Conservation (phyloP, 805 yeast genomes). For the Peterozyma toletana region DNA sequence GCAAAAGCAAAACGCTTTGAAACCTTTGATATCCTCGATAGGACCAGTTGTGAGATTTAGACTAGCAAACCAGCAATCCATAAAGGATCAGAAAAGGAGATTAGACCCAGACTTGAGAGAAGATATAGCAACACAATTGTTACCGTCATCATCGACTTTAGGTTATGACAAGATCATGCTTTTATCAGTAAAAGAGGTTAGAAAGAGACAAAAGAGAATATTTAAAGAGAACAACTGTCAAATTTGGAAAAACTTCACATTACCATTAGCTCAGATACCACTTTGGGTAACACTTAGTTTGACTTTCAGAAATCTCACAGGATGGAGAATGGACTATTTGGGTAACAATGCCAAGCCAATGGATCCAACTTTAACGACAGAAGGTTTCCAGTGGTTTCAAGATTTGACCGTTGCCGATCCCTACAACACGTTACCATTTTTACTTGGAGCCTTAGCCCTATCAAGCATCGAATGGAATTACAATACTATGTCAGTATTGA, state of each 20-base stretch:
- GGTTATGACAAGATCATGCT: slow-evolving; percentile 74
- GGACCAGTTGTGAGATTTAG: slow-evolving; percentile 64
- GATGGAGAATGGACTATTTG: slow-evolving; percentile 34
- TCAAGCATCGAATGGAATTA: slow-evolving; percentile 81
- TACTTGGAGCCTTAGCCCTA: slow-evolving; percentile 63
- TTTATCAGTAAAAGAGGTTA: slow-evolving; percentile 68
- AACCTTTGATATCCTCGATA: slow-evolving; percentile 69
- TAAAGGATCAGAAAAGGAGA: slow-evolving; percentile 14
- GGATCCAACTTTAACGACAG: slow-evolving; percentile 41
- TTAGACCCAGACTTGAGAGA: no score
- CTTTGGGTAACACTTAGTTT: slow-evolving; percentile 76
- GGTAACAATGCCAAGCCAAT: slow-evolving; percentile 32
- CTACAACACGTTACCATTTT: slow-evolving; percentile 56
- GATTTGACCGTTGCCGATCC: slow-evolving; percentile 60
- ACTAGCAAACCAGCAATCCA: slow-evolving; percentile 31
- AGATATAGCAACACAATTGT: slow-evolving; percentile 14
- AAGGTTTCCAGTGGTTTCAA: slow-evolving; percentile 55
- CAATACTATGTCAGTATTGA: slow-evolving; percentile 49
- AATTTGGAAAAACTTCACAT: slow-evolving; percentile 67
- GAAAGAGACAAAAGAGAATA: slow-evolving; percentile 66
- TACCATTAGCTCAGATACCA: slow-evolving; percentile 83
- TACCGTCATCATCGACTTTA: slow-evolving; percentile 31
- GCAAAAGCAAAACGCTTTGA: slow-evolving; percentile 60
- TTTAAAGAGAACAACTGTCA: slow-evolving; percentile 65
- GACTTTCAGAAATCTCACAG: slow-evolving; percentile 69